phyloP scores from a whole-genome alignment of 495 filamentous ascomycete species.

The Penicillium herquei region DNA sequence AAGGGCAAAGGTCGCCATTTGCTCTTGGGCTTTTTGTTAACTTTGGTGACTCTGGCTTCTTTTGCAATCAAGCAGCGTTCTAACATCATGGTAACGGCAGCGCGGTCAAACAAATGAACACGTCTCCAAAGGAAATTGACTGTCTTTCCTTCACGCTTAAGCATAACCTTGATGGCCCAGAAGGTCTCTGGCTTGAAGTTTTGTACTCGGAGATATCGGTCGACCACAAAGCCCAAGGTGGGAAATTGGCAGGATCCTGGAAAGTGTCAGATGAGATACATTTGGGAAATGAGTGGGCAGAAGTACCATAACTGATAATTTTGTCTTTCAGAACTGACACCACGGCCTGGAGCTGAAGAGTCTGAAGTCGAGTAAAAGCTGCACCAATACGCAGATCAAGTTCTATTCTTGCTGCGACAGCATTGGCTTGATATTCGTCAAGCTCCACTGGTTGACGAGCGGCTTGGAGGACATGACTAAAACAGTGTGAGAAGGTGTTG shows the following conservation, averaged over 20 bases:
- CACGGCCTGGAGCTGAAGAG: slow-evolving; percentile 66
- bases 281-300: neutral
- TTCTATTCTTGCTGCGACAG: slow-evolving; percentile 87
- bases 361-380: slow-evolving; percentile 88
- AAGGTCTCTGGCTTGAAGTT: slow-evolving; percentile 93
- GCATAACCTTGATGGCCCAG: slow-evolving; percentile 86
- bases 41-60: slow-evolving; percentile 73
- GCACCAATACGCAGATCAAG: slow-evolving; percentile 88
- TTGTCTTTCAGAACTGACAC: slow-evolving; percentile 59
- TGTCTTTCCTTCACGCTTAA: slow-evolving; percentile 71
- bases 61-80: slow-evolving; percentile 81
- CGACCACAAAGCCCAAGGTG: slow-evolving; percentile 93
- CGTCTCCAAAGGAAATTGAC: slow-evolving; percentile 86
- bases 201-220: slow-evolving; percentile 86
- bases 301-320: slow-evolving; percentile 81
- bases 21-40: slow-evolving; percentile 85
- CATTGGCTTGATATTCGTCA: slow-evolving; percentile 83
- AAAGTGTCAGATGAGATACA: slow-evolving; percentile 18
- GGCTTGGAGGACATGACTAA: slow-evolving; percentile 76
- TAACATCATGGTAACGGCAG: slow-evolving; percentile 74
- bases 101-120: slow-evolving; percentile 81
- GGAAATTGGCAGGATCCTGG: slow-evolving; percentile 94
- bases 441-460: slow-evolving; percentile 72
- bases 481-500: neutral
- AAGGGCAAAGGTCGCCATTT: slow-evolving; percentile 93